Evolutionary conservation across 176 grass and related monocot species (phyloP), one percentile per base, ranked within the genome.

Genomic region (Eremochloa ophiuroides): DNA sequence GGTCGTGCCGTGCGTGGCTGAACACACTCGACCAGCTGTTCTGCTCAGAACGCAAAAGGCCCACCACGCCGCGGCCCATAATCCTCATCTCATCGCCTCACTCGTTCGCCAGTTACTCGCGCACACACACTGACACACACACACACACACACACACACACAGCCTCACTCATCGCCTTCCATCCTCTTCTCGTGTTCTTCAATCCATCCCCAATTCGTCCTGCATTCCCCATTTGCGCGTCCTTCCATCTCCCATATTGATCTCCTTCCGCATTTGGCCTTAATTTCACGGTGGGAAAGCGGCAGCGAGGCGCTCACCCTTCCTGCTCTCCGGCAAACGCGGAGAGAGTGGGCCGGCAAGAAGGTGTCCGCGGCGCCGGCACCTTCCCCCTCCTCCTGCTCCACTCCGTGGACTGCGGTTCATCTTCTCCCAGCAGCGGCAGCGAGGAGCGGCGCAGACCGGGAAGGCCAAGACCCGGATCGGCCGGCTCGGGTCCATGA

Each of bases 401-500:
- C 37, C 44, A 9, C 69, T 56, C 62, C 38, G 16, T n/a, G n/a
- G n/a, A n/a, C n/a, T 18, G 15, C 67, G 25, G 10, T 37, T 64
- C 23, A 16, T 43, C 31, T 51, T 33, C 30, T 23, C 31, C 61
- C 30, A 29, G 50, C 50, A 9, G 1, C 40, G 20, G 50, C 50
- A 9, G 1, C 40, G 20, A 14, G 13, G 63, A 80, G 76, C 68
- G 44, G 47, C 31, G 69, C 37, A 73, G 85, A 81, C 75, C 69
- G 29, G 62, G 43, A 25, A 25, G 8, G 40, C 22, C 30, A 10
- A 0, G 43, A 2, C 18, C 29, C 65, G 14, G 47, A 76, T 62
- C 62, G 15, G 43, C 10, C n/a, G n/a, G n/a, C n/a, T n/a, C n/a
- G 47, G 35, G 22, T 17, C 30, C 5, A 89, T 89, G 82, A 95